Conservation (phyloP, 2,329 filamentous ascomycete species). For the Phoma sp. region DNA sequence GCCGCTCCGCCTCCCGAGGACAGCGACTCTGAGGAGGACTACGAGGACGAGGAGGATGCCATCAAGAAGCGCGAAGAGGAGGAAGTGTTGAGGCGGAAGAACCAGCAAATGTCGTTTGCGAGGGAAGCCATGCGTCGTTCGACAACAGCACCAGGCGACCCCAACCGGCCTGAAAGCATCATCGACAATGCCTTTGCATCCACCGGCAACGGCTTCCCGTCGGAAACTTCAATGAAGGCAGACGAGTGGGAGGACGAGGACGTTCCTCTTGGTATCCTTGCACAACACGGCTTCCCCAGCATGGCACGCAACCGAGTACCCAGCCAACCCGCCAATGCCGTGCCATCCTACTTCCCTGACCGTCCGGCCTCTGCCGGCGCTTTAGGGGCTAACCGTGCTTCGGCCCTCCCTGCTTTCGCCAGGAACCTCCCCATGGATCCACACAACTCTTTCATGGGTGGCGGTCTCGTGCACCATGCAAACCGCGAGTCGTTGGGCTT, state of each 20-base stretch:
- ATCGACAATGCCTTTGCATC: constrained; percentile 21
- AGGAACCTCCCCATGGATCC: constrained; percentile 47
- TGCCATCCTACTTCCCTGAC: constrained; percentile 46
- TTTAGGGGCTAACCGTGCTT: constrained; percentile 29
- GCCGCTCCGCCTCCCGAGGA: constrained; percentile 35
- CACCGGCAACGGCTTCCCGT: constrained; percentile 42
- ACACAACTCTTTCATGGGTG: constrained; percentile 42
- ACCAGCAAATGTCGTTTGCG: constrained; percentile 45
- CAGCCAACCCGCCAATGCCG: constrained; percentile 38
- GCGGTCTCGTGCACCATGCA: constrained; percentile 42
- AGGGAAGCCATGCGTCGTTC: constrained; percentile 46
- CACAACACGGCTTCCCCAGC: constrained; percentile 47
- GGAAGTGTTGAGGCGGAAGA: constrained; percentile 40
- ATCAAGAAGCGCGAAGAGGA: constrained; percentile 44
- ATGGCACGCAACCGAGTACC: constrained; percentile 35
- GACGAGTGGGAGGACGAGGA: constrained; percentile 51
- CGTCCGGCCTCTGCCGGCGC: constrained; percentile 45
- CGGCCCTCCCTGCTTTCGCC: constrained; percentile 45
- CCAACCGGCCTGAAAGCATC: constrained; percentile 27
- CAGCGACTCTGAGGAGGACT: constrained; percentile 45
- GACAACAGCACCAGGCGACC: constrained; percentile 36
- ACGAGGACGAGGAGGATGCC: constrained; percentile 49
- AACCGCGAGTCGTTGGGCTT: constrained; percentile 49
- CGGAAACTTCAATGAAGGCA: constrained; percentile 45
- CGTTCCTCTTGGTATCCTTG: constrained; percentile 48